These are phyloP conservation scores for Chrysanthemum lavandulifolium DNA, from an alignment of 129 eudicot genomes.

Conservation along the genomic window DNA sequence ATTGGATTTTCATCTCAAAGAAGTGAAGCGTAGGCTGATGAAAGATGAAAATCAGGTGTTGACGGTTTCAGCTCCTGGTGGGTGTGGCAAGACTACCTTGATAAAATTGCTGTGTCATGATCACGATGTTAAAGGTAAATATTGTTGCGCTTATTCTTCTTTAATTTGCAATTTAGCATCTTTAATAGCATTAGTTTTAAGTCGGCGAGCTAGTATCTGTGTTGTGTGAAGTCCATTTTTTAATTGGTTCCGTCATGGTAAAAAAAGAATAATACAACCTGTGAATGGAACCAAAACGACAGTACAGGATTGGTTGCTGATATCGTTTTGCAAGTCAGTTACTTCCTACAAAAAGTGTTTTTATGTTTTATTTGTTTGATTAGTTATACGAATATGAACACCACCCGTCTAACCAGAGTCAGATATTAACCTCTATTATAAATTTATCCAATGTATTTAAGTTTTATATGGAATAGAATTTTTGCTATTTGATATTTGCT, in stretches of 20 bases:
- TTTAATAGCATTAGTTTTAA: no score
- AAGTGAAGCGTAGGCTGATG: constrained; percentile 32
- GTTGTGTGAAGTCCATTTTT: no score
- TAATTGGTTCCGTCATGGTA: neutral
- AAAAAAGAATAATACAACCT: neutral
- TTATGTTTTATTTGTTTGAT: neutral
- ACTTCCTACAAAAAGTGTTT: no score
- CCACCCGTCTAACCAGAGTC: no score
- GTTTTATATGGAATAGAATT: neutral
- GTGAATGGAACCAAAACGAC: no score
- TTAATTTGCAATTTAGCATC: no score
- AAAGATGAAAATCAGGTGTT: constrained; percentile 25
- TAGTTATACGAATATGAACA: neutral
- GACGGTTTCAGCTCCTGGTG: constrained; percentile 47
- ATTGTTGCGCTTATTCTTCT: no score
- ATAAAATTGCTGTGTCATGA: constrained; percentile 54
- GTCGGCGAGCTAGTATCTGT: no score
- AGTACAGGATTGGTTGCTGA: no score
- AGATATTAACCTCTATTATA: no score
- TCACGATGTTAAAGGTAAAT: constrained; percentile 32
- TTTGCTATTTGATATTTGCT: neutral
- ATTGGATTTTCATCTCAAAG: constrained; percentile 32
- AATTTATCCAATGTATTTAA: no score
- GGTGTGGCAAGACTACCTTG: constrained; percentile 50
- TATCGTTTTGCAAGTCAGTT: no score